Base-by-base conservation (phyloP, 345 rosid species). In the Camelina sativa region DNA sequence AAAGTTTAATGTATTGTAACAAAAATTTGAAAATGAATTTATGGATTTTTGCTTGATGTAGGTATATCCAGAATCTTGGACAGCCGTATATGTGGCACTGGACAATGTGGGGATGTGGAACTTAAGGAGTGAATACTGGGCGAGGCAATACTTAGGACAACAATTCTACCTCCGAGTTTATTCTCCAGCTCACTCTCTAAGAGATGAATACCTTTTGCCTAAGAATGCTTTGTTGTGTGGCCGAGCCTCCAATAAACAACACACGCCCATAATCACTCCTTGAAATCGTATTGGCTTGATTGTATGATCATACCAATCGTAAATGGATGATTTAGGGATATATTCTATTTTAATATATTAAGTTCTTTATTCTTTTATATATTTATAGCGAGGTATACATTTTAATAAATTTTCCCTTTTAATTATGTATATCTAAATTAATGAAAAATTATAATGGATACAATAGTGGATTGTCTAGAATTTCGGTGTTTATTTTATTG, bases 61-160 rank as follows among this genome's bases (percentile, higher is more conserved):
- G 98, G 98, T 95, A 0, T 95, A 92, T 76, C 98, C 99, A 22
- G 86, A 71, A 23, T 86, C 98, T 17, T 95, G 99, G 98, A 90
- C 97, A 8, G 97, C 98, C 0, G 79, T 95, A 5, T 95, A 95
- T 72, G 76, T 95, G 10, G 81, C 91, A 28, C 84, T 95, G 11
- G 98, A 92, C 78, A 95, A 92, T 57, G 96, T 88, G 22, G 99
- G 99, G 15, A 90, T 92, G 96, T 95, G 99, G 99, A 92, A 95
- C 82, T 30, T 95, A 74, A 88, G 99, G 58, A 75, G 87, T 4
- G 91, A 95, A 77, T 86, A 75, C 10, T 95, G 98, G 99, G 94
- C 96, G 0, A 79, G 99, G 30, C 99, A 92, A 50, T 95, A 95
- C 75, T 85, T 95, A 0, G 99, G 98, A 6, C 98, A 92, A 63